Evolutionary conservation across 108 stramenopile genomes (phyloP), one percentile per base, ranked within the genome.

Genomic region (Cyclostephanos tholiformis): DNA sequence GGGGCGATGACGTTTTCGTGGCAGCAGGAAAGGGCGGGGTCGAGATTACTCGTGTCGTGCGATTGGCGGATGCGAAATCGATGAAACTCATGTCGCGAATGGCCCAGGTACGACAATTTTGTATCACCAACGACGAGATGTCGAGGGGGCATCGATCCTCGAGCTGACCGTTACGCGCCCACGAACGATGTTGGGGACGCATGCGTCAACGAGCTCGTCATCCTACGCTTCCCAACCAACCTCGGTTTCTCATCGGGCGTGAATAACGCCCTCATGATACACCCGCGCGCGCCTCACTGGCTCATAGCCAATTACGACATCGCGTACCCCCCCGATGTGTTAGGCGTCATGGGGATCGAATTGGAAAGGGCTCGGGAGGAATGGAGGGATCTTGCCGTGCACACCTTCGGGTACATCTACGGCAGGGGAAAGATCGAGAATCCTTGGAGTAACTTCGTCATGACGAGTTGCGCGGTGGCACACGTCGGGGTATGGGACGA

Each of bases 381-480:
- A 5, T 48, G 52, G 27, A 68, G 68, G 23, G 46, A 80, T 20
- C 65, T 80, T 56, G 67, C 72, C 20, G 72, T 80, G 17, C 79
- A 74, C 46, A 74, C 79, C 25, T 80, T 63, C 53, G 79, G 79
- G 13, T 80, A 69, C 46, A 80, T 80, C 20, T 80, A 80, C 43
- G 79, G 79, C 16, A 63, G 79, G 39, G 79, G 79, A 6, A 66
- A 74, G 19, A 27, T 80, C 25, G 67, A 80, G 58, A 80, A 80
- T 74, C 79, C 79, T 0, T 80, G 79, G 79, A 80, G 79, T 59
- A 80, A 80, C 60, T 80, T 80, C 36, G 56, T 74, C 44, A 73
- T 80, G 72, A 80, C 79, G 26, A 69, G 72, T 49, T 74, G 72
- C 39, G 79, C 79, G 2, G 72, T 80, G 35, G 67, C 79, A 30